Percentiles rank a stretch among this genome's conserved stretches.
Conservation (phyloP, 257 asterid genomes). For the Fraxinus excelsior region DNA sequence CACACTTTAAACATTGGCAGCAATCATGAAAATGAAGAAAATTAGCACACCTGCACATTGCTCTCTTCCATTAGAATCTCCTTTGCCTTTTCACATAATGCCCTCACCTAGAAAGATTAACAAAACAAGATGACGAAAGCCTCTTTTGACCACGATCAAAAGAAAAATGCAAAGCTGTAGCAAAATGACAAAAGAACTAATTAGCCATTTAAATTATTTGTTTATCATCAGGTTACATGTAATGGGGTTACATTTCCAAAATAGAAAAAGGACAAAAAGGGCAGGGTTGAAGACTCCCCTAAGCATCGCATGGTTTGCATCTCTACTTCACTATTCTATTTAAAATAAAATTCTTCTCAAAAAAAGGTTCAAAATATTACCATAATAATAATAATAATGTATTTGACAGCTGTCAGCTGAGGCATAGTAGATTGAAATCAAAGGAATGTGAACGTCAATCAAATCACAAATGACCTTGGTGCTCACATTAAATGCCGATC, state of each 20-base stretch:
- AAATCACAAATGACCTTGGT: neutral
- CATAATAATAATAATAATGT: neutral
- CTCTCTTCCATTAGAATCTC: constrained; percentile 78
- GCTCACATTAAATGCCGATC: neutral
- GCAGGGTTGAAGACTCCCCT: neutral
- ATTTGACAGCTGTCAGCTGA: neutral
- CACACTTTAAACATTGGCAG: neutral
- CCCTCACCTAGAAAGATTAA: constrained; percentile 52
- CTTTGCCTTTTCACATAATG: constrained; percentile 73
- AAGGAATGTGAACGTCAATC: neutral
- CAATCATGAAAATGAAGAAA: neutral
- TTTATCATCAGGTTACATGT: neutral
- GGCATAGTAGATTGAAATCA: neutral
- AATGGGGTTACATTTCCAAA: neutral
- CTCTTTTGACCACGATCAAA: neutral
- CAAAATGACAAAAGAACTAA: neutral
- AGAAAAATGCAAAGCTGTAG: neutral
- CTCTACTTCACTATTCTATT: neutral
- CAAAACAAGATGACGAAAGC: constrained; percentile 8
- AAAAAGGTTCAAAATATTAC: neutral
- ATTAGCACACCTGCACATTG: constrained; percentile 63
- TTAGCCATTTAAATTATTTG: neutral
- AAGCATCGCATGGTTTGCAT: neutral
- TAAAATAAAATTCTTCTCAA: neutral
- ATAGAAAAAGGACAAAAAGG: neutral